Evolutionary conservation across 345 rosid genomes (phyloP), one percentile per base, ranked within the genome.

Genomic region (Hibiscus tridactylites): DNA sequence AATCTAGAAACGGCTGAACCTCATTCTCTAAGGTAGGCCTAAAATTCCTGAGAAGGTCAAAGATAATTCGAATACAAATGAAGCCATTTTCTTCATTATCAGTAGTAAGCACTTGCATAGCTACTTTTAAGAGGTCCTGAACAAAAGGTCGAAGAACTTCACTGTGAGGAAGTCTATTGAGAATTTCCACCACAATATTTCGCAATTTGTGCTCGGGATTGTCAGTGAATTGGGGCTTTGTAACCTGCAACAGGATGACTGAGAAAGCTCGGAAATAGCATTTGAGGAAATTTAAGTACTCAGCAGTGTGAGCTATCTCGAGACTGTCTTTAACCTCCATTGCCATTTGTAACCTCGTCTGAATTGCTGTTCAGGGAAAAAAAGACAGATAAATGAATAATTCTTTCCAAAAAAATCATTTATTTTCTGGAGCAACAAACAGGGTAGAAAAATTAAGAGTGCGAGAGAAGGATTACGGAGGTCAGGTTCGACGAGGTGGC

Each of bases 111-210:
- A 95, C 98, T 75, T 95, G 94, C 99, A 95, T 92, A 4, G 98
- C 91, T 42, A 95, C 97, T 84, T 91, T 92, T 78, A 95, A 86
- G 26, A 95, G 96, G 74, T 95, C 96, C 83, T 90, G 98, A 79
- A 95, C 99, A 79, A 92, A 95, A 21, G 99, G 99, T 65, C 99
- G 94, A 64, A 95, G 92, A 61, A 95, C 99, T 79, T 95, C 98
- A 59, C 97, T 95, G 68, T 95, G 98, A 24, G 98, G 98, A 9
- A 96, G 88, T 49, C 97, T 96, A 78, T 92, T 92, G 16, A 96
- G 96, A 44, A 96, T 92, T 85, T 96, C 98, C 70, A 96, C 94
- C 6, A 89, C 91, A 56, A 92, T 88, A 74, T 92, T 92, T 15
- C 99, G 79, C 13, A 96, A 82, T 80, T 92, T 96, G 82, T 96